These are phyloP conservation scores for Nitzschia inconspicua DNA, from an alignment of 108 stramenopile species.

Conservation along the genomic window DNA sequence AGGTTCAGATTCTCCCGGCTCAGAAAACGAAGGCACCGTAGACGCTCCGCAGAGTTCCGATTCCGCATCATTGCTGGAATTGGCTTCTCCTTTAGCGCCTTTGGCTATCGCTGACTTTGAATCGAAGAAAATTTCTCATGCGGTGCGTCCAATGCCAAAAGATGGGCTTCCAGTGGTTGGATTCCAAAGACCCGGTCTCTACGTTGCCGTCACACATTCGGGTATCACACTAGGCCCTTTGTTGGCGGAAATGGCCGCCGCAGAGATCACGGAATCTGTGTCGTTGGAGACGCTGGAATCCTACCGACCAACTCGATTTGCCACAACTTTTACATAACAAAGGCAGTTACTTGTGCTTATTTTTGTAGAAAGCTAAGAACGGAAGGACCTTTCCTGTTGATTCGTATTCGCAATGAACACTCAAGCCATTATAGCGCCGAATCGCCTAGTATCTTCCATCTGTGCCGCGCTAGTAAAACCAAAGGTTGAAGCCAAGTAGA, in stretches of 20 bases:
- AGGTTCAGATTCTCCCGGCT: neutral
- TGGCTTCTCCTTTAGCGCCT: conserved; percentile 6
- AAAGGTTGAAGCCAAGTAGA: no score
- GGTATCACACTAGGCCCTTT: conserved; percentile 62
- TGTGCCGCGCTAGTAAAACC: no score
- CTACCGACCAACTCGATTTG: conserved; percentile 44
- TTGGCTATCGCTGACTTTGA: neutral
- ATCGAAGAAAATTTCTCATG: conserved; percentile 21
- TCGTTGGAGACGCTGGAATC: conserved; percentile 25
- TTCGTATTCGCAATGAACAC: no score
- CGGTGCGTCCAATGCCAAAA: conserved; percentile 60
- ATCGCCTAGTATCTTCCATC: no score
- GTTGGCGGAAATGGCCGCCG: conserved; percentile 45
- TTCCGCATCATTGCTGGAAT: conserved; percentile 9
- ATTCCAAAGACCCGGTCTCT: conserved; percentile 37
- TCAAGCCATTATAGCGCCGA: no score
- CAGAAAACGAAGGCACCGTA: neutral
- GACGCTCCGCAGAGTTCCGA: neutral
- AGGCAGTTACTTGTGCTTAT: no score
- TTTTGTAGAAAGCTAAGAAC: no score
- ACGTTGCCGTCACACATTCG: conserved; percentile 54
- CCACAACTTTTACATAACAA: no score
- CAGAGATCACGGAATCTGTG: conserved; percentile 32
- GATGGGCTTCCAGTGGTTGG: conserved; percentile 66
- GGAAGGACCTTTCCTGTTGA: no score